A percentile compares a stretch with the other conserved stretches of the same genome.
Conservation (phyloP, 1,284 basidiomycete species). For the Ceratobasidium theobromae region DNA sequence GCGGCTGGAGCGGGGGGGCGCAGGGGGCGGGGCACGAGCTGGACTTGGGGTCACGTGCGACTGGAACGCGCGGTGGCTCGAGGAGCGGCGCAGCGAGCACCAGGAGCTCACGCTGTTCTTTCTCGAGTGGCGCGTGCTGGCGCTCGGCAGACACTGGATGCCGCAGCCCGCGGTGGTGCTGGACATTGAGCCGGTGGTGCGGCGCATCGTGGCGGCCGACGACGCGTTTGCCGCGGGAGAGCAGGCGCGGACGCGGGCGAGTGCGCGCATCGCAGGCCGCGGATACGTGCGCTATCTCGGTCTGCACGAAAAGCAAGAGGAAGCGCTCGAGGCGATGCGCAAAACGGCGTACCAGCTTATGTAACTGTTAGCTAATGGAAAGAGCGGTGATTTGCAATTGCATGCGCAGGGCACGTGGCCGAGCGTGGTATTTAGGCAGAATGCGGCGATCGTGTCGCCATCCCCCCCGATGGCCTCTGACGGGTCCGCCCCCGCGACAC, state of each 20-base stretch:
- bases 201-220: constrained; percentile 67
- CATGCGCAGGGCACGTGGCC: constrained; percentile 24
- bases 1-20: constrained; percentile 40
- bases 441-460: constrained; percentile 24
- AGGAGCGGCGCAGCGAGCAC: constrained; percentile 50
- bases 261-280: constrained; percentile 19
- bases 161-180: constrained; percentile 53
- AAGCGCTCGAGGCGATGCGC: constrained; percentile 10
- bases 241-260: constrained; percentile 40
- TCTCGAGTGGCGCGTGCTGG: constrained; percentile 46
- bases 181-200: constrained; percentile 73
- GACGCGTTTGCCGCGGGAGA: constrained; percentile 48
- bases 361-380: constrained; percentile 6
- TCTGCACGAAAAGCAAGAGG: constrained; percentile 3
- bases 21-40: constrained; percentile 10
- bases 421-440: constrained; percentile 24
- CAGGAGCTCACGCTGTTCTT: constrained; percentile 49
- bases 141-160: constrained; percentile 45
- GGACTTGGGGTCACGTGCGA: constrained; percentile 16
- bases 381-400: constrained; percentile 39
- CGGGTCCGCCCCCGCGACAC: constrained; percentile 14
- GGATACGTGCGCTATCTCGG: constrained; percentile 32
- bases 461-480: constrained; percentile 6
- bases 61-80: constrained; percentile 35
- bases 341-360: constrained; percentile 5